Base-by-base conservation (phyloP, 345 rosid species). In the Pistacia vera region DNA sequence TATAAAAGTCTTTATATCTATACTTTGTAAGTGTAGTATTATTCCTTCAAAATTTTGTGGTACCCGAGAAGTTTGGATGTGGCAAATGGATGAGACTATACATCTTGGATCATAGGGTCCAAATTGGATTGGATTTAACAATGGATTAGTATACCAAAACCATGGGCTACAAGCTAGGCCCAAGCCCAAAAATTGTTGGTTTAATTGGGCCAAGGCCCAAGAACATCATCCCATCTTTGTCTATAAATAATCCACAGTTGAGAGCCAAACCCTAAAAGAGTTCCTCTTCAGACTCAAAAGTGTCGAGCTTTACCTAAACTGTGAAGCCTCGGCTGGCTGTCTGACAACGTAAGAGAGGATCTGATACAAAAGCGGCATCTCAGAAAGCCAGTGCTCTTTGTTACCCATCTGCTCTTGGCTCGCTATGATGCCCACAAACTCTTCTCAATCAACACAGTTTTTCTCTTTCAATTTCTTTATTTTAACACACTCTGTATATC, bases 311-410 rank as follows among this genome's bases (percentile, higher is more conserved):
- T 71, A 38, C 56, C 20, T 33, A 16, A 13, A 48, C 5, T 59
- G 57, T 18, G 46, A 71, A 14, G 2, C 30, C 57, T 71, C 22
- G 55, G 66, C 66, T 59, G 52, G 25, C 3, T 25, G 75, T 71
- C 66, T 44, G 25, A 38, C 38, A 57, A 1, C 0, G 20, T 22
- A 3, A 11, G 7, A 58, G 25, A 46, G 68, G 76, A 62, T 59
- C 76, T 73, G 68, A 73, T 48, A 73, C 46, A 4, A 73, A 73
- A 73, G 18, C 17, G 76, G 57, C 76, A 61, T 61, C 76, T 48
- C 76, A 73, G 76, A 73, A 73, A 73, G 76, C 76, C 68, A 49
- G 68, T 44, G 46, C 67, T 49, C 16, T 20, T 63, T 30, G 52
- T 38, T 5, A 0, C 59, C 30, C 68, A 62, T 62, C 68, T 30